A percentile compares a stretch with the other conserved stretches of the same genome.
phyloP scores from a whole-genome alignment of 139 green algal species.

The Coelastrella sp. region DNA sequence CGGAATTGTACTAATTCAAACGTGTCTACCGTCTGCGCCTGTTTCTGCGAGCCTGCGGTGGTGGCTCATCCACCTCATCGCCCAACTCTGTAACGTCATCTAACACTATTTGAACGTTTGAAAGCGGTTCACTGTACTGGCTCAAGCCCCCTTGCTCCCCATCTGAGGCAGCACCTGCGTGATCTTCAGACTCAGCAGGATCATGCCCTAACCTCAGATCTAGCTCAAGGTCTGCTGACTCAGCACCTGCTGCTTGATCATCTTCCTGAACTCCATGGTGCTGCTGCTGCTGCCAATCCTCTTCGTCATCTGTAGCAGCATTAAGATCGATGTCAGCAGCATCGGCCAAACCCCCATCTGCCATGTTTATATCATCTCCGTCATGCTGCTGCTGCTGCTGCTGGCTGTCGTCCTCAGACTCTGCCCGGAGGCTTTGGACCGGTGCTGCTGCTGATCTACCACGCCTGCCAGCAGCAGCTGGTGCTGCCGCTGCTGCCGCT shows the following conservation, averaged over 20 bases:
- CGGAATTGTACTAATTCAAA: neutral
- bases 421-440: neutral
- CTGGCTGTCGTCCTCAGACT: neutral
- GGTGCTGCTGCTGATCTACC: neutral
- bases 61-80: constrained; percentile 18
- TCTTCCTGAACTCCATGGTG: neutral
- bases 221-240: neutral
- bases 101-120: neutral
- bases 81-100: constrained; percentile 1
- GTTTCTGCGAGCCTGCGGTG: neutral
- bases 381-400: neutral
- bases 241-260: neutral
- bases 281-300: neutral
- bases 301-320: constrained; percentile 4
- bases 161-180: neutral
- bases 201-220: neutral
- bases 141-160: neutral
- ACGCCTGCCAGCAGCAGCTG: neutral
- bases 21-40: neutral
- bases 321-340: neutral
- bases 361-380: neutral
- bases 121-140: constrained; percentile 7
- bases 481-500: too few relatives aligned
- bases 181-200: constrained; percentile 9
- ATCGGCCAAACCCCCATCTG: neutral